Conservation (phyloP, 2,329 filamentous ascomycete genomes). For the Corinectria fuckeliana region DNA sequence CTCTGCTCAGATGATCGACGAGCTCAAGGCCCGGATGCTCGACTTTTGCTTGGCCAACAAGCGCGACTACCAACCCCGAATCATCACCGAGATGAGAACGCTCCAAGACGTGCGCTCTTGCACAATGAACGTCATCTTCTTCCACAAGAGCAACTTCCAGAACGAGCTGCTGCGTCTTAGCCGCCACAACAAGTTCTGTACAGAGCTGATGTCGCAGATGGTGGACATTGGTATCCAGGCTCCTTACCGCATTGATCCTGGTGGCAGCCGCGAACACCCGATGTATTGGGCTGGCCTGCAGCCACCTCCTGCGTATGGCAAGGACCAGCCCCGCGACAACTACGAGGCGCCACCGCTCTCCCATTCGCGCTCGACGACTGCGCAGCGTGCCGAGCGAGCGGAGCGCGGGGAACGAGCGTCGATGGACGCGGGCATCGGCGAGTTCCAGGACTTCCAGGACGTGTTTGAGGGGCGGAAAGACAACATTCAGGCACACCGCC, state of each 20-base stretch:
- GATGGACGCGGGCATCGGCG: conserved; percentile 43
- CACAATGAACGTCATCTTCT: conserved; percentile 91
- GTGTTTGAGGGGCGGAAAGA: conserved; percentile 53
- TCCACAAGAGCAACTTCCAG: conserved; percentile 97
- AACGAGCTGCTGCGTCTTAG: conserved; percentile 90
- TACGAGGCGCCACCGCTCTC: conserved; percentile 10
- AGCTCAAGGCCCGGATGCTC: conserved; percentile 78
- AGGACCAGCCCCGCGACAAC: conserved; percentile 29
- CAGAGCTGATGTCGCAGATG: conserved; percentile 87
- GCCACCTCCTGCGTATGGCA: conserved; percentile 46
- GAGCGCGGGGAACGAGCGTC: conserved; percentile 25
- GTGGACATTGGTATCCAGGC: conserved; percentile 85
- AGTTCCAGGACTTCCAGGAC: conserved; percentile 48
- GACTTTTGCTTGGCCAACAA: conserved; percentile 86
- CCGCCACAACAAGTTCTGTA: conserved; percentile 93
- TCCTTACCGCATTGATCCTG: conserved; percentile 66
- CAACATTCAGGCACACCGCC: conserved; percentile 43
- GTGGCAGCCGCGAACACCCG: conserved; percentile 72
- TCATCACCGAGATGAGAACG: conserved; percentile 82
- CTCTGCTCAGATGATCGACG: conserved; percentile 80
- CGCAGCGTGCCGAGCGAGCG: neutral
- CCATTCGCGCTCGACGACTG: conserved; percentile 2
- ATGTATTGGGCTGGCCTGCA: conserved; percentile 57
- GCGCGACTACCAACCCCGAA: conserved; percentile 85
- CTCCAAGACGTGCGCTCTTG: conserved; percentile 85